Conservation (phyloP, 345 rosid genomes). For the Corchorus olitorius region DNA sequence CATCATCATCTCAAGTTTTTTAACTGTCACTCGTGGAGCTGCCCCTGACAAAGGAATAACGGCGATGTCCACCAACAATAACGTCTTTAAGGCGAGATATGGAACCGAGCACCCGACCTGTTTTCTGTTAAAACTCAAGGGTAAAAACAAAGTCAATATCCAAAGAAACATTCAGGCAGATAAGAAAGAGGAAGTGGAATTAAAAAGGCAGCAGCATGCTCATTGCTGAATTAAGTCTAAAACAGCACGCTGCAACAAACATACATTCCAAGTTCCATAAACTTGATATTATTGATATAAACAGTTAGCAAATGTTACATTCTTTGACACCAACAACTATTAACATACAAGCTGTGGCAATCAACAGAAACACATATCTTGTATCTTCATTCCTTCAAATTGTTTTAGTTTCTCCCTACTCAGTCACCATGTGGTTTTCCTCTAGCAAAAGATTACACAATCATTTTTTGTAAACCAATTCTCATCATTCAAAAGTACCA, state of each 20-base stretch:
- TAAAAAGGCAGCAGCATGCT: not conserved
- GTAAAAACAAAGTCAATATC: not conserved
- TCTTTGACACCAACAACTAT: not conserved
- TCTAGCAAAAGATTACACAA: not conserved
- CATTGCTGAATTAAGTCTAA: not conserved
- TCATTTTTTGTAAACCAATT: not conserved
- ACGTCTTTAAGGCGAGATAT: slow-evolving; percentile 78
- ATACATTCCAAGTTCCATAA: not conserved
- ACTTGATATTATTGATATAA: not conserved
- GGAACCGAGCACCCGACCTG: slow-evolving; percentile 67
- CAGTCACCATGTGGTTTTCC: not conserved
- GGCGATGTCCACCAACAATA: slow-evolving; percentile 72
- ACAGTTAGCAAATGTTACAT: not conserved
- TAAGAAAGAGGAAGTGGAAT: not conserved
- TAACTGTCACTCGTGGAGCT: slow-evolving; percentile 46
- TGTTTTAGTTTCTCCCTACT: not conserved
- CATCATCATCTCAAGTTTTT: slow-evolving; percentile 38
- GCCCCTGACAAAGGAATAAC: slow-evolving; percentile 61
- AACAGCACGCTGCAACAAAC: not conserved
- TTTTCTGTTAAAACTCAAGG: slow-evolving; percentile 44
- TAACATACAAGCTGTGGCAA: not conserved
- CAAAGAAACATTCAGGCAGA: not conserved
- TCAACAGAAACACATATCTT: not conserved
- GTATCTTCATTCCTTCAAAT: not conserved
- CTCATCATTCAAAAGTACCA: not conserved